Evolutionary conservation across 202 grass and related monocot species (phyloP), one percentile per base, ranked within the genome.

Genomic region (Saccharum hybrid): DNA sequence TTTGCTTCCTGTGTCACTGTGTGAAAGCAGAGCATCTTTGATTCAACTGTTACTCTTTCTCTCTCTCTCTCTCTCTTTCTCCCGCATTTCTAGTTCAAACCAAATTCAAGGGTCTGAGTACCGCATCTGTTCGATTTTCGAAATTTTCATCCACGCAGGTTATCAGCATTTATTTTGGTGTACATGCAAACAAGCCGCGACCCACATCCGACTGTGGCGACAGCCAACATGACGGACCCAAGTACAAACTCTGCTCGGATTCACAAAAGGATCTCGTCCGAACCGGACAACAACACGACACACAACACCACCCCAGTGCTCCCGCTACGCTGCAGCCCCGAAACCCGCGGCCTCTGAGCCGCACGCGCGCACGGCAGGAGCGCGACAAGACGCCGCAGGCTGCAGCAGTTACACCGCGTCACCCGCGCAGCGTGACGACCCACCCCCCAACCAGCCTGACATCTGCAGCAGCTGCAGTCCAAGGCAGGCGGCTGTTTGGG

Each of bases 351-450:
- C 46, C 14, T 51, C 48, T 52, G 48, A 54, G 16, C 49, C 49
- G 56, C 56, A 60, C 56, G n/a, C 56, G 9, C 3, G 56, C 54
- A 10, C 8, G 18, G 52, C 52, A 8, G 51, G 6, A 19, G 10
- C 38, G 6, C 39, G 68, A 45, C 39, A 45, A 28, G 68, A 28
- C 40, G 21, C 9, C 14, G 10, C 42, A 2, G 30, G 28, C 33
- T 16, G 49, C 72, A 1, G 72, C 64, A 82, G 72, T 89, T 59
- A 82, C 43, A 6, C 66, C 78, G 18, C 70, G 49, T 80, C 86
- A 88, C 41, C 70, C 19, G 59, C 48, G 86, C 56, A 56, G 87
- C 82, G 82, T 71, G 82, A 88, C 22, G 68, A 15, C 33, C 2
- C n/a, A n/a, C n/a, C 12, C 77, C 12, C 12, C 77, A 6, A 28